phyloP scores from a whole-genome alignment of 2,329 filamentous ascomycete genomes.

The Colletotrichum tropicicola region DNA sequence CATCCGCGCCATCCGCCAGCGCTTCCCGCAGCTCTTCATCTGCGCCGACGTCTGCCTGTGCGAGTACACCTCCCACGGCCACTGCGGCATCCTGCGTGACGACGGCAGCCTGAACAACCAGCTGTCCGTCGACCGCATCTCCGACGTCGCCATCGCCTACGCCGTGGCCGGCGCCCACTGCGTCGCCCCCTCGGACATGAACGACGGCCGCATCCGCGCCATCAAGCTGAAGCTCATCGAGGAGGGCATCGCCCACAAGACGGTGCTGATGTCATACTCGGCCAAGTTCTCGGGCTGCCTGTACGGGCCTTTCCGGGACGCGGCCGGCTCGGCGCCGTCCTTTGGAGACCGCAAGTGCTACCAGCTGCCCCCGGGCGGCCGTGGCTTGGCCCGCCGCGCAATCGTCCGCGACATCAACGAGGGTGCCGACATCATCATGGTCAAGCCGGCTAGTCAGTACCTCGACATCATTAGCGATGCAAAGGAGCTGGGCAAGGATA shows the following conservation, averaged over 20 bases:
- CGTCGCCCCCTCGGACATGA: slow-evolving; percentile 98
- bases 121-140: slow-evolving; percentile 92
- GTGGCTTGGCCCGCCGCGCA: slow-evolving; percentile 89
- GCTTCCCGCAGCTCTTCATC: slow-evolving; percentile 92
- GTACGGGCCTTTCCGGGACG: slow-evolving; percentile 97
- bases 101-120: slow-evolving; percentile 94
- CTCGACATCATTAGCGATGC: slow-evolving; percentile 98
- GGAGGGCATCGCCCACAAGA: slow-evolving; percentile 88
- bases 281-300: slow-evolving; percentile 97
- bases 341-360: slow-evolving; percentile 98
- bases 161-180: slow-evolving; percentile 96
- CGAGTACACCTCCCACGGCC: slow-evolving; percentile 97
- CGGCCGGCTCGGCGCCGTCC: slow-evolving; percentile 87
- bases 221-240: slow-evolving; percentile 99
- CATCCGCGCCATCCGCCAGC: slow-evolving; percentile 83
- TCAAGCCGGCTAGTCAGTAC: slow-evolving; percentile 96
- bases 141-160: slow-evolving; percentile 97
- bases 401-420: slow-evolving; percentile 91
- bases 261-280: slow-evolving; percentile 96
- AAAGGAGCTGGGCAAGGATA: slow-evolving; percentile 89
- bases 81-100: slow-evolving; percentile 94
- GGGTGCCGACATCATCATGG: slow-evolving; percentile 98
- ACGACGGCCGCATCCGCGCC: slow-evolving; percentile 94
- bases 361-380: slow-evolving; percentile 91
- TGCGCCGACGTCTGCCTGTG: slow-evolving; percentile 94